Percentiles rank a stretch among this genome's conserved stretches.
phyloP scores from a whole-genome alignment of 768 basidiomycete species.

The Rhizopogon salebrosus region DNA sequence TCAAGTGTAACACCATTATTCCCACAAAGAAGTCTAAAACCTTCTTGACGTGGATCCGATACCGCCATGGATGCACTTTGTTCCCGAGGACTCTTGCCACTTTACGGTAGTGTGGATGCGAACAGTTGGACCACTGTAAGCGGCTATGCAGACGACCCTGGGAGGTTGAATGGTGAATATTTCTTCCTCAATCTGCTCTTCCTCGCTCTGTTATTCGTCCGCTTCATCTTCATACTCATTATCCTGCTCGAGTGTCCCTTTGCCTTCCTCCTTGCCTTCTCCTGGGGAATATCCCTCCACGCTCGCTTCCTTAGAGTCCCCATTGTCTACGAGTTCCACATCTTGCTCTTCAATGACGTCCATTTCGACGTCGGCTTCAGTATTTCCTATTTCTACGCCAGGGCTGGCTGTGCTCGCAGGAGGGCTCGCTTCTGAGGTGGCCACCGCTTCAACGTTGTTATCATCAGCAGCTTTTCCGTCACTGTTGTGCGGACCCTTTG shows the following conservation, averaged over 20 bases:
- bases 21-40: constrained; percentile 98
- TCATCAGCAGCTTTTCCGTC: not conserved
- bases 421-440: not conserved
- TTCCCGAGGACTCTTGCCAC: constrained; percentile 7
- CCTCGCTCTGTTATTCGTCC: not conserved
- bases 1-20: constrained; percentile 98
- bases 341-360: not conserved
- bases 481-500: too few relatives aligned
- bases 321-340: not conserved
- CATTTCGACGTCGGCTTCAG: not conserved
- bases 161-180: not conserved
- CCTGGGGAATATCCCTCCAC: not conserved
- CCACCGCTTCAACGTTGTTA: not conserved
- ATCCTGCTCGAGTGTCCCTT: not conserved
- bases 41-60: constrained; percentile 70
- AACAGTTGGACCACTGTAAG: constrained; percentile 3
- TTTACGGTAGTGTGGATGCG: constrained; percentile 13
- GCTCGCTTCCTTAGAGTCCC: too few relatives aligned
- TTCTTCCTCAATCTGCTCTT: not conserved
- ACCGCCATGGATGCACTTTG: constrained; percentile 2
- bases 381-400: not conserved
- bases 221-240: not conserved
- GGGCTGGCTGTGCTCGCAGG: not conserved
- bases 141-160: not conserved
- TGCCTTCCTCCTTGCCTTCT: not conserved